Conservation (phyloP, 495 filamentous ascomycete species). For the Trichocladium antarcticum region DNA sequence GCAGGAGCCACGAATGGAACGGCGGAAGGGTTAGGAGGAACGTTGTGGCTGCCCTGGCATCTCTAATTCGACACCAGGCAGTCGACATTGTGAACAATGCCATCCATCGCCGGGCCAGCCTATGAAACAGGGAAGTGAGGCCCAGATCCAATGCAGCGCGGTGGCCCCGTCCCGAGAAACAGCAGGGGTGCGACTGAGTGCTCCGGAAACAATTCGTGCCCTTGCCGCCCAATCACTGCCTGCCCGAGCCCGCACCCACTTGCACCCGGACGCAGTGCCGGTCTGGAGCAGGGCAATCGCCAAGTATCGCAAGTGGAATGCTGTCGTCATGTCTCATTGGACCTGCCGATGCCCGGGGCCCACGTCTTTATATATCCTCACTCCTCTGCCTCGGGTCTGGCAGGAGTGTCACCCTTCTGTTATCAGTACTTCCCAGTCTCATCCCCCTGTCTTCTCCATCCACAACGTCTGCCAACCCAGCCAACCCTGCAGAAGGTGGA, state of each 20-base stretch:
- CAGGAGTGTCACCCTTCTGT: slow-evolving; percentile 7
- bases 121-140: slow-evolving; percentile 3
- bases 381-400: slow-evolving; percentile 21
- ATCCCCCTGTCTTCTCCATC: slow-evolving; percentile 11
- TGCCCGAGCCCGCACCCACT: slow-evolving; percentile 18
- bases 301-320: slow-evolving; percentile 13
- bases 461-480: slow-evolving; percentile 8
- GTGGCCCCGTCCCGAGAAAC: slow-evolving; percentile 11
- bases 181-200: slow-evolving; percentile 14
- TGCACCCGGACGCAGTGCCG: slow-evolving; percentile 15
- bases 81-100: too few species aligned
- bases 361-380: slow-evolving; percentile 21
- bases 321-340: slow-evolving; percentile 24
- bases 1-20: neutral
- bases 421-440: slow-evolving; percentile 12
- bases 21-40: neutral
- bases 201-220: slow-evolving; percentile 33
- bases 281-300: slow-evolving; percentile 8
- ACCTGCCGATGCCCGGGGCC: slow-evolving; percentile 5
- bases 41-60: too few species aligned
- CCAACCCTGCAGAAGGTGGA: slow-evolving; percentile 25
- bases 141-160: neutral
- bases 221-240: slow-evolving; percentile 20
- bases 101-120: neutral
- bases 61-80: too few species aligned